Evolutionary conservation across 1,284 basidiomycete genomes (phyloP), one percentile per base, ranked within the genome.

Genomic region (Sporisorium graminicola): DNA sequence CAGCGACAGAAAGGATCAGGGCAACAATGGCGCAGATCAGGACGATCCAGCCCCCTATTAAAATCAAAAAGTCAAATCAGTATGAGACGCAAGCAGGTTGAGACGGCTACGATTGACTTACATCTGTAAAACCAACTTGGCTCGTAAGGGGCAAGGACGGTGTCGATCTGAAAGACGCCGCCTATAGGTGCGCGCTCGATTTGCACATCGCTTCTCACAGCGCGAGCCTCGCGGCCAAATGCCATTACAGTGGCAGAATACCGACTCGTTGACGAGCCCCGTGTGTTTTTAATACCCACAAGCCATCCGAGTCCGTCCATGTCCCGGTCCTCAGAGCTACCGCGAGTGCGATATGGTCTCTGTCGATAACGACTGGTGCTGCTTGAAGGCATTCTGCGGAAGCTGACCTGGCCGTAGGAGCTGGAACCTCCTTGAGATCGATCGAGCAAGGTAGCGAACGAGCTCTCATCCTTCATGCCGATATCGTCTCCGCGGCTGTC

Each of bases 271-370:
- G 90, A 91, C 40, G 91, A 88, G 9, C 94, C 94, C 13, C 94
- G 88, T 2, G 94, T 94, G 53, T 92, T 92, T 86, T 92, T 92
- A 84, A 98, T 94, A 7, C 96, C 95, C n/a, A 97, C 91, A 53
- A 94, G 87, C 85, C 90, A 93, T 13, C 65, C 87, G 80, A 90
- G 89, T 52, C 87, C 68, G 88, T 89, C 24, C 10, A 58, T 55
- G 13, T 51, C 35, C 13, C 62, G 46, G 7, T 58, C 57, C 12
- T 59, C 68, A 1, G 51, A 3, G 22, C 29, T 33, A 20, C n/a
- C n/a, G n/a, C 10, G 8, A 22, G 46, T 26, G 27, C 47, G 42
- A 26, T 26, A 5, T 16, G 37, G 18, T 20, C 29, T 47, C 10
- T 50, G 54, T 43, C 55, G 44, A 24, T 58, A 62, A 7, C 58